Evolutionary conservation across 2,329 filamentous ascomycete genomes (phyloP).

Genomic region (Sclerotinia trifoliorum): DNA sequence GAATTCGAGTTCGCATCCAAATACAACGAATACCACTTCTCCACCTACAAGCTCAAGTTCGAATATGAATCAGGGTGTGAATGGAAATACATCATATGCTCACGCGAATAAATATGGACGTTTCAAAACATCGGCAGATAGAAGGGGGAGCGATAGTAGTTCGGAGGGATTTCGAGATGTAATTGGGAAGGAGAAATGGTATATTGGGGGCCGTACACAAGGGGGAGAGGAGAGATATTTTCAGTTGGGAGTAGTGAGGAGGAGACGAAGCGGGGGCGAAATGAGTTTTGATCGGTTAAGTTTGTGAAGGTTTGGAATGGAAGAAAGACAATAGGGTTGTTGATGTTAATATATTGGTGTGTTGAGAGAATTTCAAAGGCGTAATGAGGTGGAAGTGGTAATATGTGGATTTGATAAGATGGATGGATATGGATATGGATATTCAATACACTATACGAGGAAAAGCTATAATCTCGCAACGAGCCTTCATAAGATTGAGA

Average conservation of each 20-base stretch:
- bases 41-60: background rate
- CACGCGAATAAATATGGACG: background rate
- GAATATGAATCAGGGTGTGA: background rate
- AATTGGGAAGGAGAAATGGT: constrained; percentile 73
- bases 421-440: background rate
- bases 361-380: too few species aligned
- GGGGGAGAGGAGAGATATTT: constrained; percentile 79
- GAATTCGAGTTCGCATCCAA: background rate
- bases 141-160: constrained; percentile 69
- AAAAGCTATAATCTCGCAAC: background rate
- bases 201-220: constrained; percentile 74
- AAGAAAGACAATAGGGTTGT: background rate
- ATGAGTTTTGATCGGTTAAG: constrained; percentile 74
- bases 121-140: constrained; percentile 11
- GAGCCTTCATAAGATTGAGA: background rate
- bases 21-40: background rate
- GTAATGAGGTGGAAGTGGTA: too few species aligned
- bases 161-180: constrained; percentile 75
- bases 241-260: constrained; percentile 72
- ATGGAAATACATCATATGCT: background rate
- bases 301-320: constrained; percentile 49
- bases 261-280: constrained; percentile 71
- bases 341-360: background rate
- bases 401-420: background rate
- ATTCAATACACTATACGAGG: background rate